Percentiles rank a stretch among this genome's conserved stretches.
Evolutionary conservation across 345 rosid genomes (phyloP).

Genomic region (Brassica carinata): DNA sequence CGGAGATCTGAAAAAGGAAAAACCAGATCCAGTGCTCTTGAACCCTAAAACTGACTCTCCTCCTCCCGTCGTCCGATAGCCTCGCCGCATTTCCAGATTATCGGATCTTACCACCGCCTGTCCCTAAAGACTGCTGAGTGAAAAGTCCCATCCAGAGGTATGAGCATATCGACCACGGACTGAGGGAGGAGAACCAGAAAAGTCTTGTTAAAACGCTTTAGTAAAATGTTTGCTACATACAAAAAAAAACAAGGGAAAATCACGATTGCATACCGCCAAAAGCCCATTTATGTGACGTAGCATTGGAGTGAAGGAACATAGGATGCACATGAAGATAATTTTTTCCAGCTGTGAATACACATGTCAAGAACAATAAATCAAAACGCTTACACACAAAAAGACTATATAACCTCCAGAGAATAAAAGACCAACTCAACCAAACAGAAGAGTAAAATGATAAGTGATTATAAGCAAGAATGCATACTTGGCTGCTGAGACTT

Average conservation of each 20-base stretch:
- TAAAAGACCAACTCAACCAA: slow-evolving; percentile 3
- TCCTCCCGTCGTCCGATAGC: no score
- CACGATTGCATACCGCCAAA: slow-evolving; percentile 76
- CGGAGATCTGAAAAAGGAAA: no score
- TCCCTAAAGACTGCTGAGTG: no score
- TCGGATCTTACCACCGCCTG: no score
- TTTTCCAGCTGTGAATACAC: slow-evolving; percentile 55
- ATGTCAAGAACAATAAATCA: slow-evolving; percentile 7
- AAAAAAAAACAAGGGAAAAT: not conserved
- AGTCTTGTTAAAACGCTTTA: slow-evolving; percentile 16
- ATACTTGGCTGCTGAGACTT: slow-evolving; percentile 64
- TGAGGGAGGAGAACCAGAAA: slow-evolving; percentile 27
- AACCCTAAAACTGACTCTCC: no score
- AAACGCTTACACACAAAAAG: not conserved
- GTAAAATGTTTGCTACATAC: not conserved
- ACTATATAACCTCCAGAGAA: not conserved
- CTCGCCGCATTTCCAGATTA: no score
- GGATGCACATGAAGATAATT: slow-evolving; percentile 92
- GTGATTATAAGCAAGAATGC: slow-evolving; percentile 11
- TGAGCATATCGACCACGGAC: no score
- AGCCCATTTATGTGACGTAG: slow-evolving; percentile 98
- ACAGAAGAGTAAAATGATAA: not conserved
- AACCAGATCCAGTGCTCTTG: no score
- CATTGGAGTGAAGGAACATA: slow-evolving; percentile 97
- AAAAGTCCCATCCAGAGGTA: no score